Evolutionary conservation across 2,329 filamentous ascomycete genomes (phyloP), one percentile per base, ranked within the genome.

Genomic region (Neoscytalidium dimidiatum): DNA sequence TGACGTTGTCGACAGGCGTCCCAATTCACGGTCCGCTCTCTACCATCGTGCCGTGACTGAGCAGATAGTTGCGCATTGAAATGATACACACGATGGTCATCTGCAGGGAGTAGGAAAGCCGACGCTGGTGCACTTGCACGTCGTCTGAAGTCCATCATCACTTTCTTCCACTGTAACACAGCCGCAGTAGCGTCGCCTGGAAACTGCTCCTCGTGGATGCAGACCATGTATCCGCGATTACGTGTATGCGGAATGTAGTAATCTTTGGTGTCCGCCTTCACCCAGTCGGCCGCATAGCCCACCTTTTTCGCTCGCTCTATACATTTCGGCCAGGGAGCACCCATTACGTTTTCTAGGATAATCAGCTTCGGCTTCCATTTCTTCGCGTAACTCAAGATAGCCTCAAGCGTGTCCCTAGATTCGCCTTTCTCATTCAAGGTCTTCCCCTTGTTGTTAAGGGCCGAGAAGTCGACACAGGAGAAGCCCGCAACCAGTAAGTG

Each of bases 381-480:
- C 21, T 79, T 75, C 0, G 83, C 82, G 68, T 91, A 92, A 0
- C 76, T 71, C 5, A 88, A 71, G n/a, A 91, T 83, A 0, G 85
- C 86, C 43, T 81, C 79, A 72, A 90, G 90, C 0, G 90, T 92
- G 38, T 85, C 81, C 0, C 83, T 84, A 0, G 90, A 91, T 69
- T 92, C 86, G 2, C 89, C 89, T 14, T 82, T 77, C 7, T 84
- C 80, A 1, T 82, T 76, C 0, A 88, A 73, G 0, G 75, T 74
- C 65, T 86, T 87, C 26, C 49, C 61, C 4, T 80, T 74, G 57
- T 79, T 84, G 73, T 93, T 94, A 33, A 93, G 74, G 0, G 68
- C 71, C 0, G 91, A 94, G 68, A 90, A 91, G 70, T 94, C 91
- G 2, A 92, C 89, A 69, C 91, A 95, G 0, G 90, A 88, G 46